Evolutionary conservation across 2,329 filamentous ascomycete genomes (phyloP).

Genomic region (Mycosphaerelloides madeirae): DNA sequence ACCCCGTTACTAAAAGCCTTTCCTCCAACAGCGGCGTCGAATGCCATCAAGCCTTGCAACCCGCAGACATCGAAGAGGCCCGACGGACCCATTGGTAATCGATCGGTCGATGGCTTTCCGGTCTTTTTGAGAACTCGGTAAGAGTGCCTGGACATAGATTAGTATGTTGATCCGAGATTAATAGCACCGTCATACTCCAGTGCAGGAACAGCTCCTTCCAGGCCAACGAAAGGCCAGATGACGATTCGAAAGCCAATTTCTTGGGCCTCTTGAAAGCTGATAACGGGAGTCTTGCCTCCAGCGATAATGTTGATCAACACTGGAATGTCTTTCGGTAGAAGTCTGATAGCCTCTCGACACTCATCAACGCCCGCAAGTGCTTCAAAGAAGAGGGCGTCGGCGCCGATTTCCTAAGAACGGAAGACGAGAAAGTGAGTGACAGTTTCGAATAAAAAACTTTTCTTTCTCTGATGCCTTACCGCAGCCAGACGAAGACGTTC

Average conservation of each 20-base stretch:
- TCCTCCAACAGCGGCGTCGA: conserved; percentile 2
- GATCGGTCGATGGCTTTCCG: neutral
- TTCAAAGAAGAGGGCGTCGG: conserved; percentile 2
- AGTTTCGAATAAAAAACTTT: no score
- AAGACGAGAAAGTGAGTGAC: no score
- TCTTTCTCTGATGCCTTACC: no score
- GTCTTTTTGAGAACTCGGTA: conserved; percentile 2
- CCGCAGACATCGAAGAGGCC: conserved; percentile 2
- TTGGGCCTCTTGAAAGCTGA: conserved; percentile 4
- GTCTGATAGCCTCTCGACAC: neutral
- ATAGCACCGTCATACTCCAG: neutral
- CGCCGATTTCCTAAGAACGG: conserved; percentile 1
- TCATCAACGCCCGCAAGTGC: neutral
- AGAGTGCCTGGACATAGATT: neutral
- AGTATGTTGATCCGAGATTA: neutral
- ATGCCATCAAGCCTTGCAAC: conserved; percentile 4
- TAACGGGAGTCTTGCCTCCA: conserved; percentile 2
- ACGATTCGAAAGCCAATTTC: conserved; percentile 2
- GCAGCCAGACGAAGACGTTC: neutral
- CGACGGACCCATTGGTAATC: neutral
- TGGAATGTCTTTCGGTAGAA: neutral
- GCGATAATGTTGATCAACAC: conserved; percentile 2
- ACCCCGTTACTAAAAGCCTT: neutral
- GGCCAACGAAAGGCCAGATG: conserved; percentile 2
- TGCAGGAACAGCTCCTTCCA: neutral